Evolutionary conservation across 495 filamentous ascomycete genomes (phyloP), one percentile per base, ranked within the genome.

Genomic region (Cercophora samala): DNA sequence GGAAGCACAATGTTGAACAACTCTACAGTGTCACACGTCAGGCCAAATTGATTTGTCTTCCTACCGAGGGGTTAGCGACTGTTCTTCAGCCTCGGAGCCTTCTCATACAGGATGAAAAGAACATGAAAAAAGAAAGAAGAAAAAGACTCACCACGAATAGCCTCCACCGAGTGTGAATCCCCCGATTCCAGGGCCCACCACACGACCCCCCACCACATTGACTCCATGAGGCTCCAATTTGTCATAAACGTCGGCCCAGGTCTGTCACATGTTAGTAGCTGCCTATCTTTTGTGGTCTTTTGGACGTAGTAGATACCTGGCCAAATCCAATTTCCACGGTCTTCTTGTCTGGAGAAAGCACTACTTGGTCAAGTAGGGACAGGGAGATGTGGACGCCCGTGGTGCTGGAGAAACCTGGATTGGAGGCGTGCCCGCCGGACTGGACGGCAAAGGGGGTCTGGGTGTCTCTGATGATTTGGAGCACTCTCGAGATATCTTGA

Each of bases 251-350:
- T 75, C 69, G 1, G 32, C 25, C 73, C 73, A 75, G n/a, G 18
- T 46, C 66, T 71, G 13, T 5, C 8, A 58, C 13, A n/a, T 6
- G 25, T 52, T 17, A 66, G 37, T 24, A 46, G 37, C 19, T 17
- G n/a, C 17, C 23, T 19, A 9, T 19, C 22, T 4, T 5, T 21
- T 60, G 4, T 23, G 21, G 19, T 29, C 17, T 60, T 4, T 29
- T 21, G 23, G 17, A 13, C 29, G 17, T 54, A n/a, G n/a, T n/a
- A n/a, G n/a, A n/a, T n/a, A 63, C 64, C 54, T 59, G 60, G 0
- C 73, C 73, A 5, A 72, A 71, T 8, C 84, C 85, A 51, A 87
- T 68, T 5, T 76, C 81, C 11, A 77, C 83, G 0, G 81, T 82
- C 22, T 78, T 74, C 9, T 75, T 78, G 58, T 78, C 71, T 6